Percentiles rank a stretch among this genome's conserved stretches.
Conservation (phyloP, 2,329 filamentous ascomycete genomes). For the Stachybotrys echinatus region DNA sequence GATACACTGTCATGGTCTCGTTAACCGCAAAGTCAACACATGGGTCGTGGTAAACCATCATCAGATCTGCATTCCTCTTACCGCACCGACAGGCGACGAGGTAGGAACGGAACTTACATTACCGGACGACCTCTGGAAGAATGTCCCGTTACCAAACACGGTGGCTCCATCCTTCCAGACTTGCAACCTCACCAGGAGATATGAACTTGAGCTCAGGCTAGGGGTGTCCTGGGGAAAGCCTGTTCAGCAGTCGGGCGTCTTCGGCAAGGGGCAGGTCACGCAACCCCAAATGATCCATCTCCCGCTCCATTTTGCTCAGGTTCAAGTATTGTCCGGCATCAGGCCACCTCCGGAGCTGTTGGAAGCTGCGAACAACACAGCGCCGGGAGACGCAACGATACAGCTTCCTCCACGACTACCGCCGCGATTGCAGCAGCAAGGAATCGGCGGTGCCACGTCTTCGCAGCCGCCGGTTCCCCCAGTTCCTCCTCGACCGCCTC, state of each 20-base stretch:
- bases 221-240: conserved; percentile 69
- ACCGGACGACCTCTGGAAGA: conserved; percentile 68
- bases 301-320: conserved; percentile 66
- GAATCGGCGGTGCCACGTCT: conserved; percentile 9
- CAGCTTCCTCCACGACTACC: conserved; percentile 28
- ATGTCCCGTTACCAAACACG: conserved; percentile 70
- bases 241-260: conserved; percentile 17
- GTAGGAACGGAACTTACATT: conserved; percentile 64
- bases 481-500: conserved; percentile 20
- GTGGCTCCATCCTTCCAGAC: conserved; percentile 82
- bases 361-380: conserved; percentile 41
- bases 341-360: conserved; percentile 72
- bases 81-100: conserved; percentile 46
- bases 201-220: conserved; percentile 78
- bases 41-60: conserved; percentile 72
- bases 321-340: conserved; percentile 85
- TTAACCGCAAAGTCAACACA: conserved; percentile 62
- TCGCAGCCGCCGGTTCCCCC: conserved; percentile 13
- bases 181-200: conserved; percentile 78
- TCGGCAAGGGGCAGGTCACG: conserved; percentile 13
- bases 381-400: conserved; percentile 33
- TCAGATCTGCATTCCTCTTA: conserved; percentile 67
- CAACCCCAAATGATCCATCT: conserved; percentile 69
- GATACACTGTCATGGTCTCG: conserved; percentile 71
- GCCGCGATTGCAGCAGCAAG: conserved; percentile 23